These are phyloP conservation scores for Spironucleus salmonicida DNA, from an alignment of 208 protist genomes.

Conservation along the genomic window DNA sequence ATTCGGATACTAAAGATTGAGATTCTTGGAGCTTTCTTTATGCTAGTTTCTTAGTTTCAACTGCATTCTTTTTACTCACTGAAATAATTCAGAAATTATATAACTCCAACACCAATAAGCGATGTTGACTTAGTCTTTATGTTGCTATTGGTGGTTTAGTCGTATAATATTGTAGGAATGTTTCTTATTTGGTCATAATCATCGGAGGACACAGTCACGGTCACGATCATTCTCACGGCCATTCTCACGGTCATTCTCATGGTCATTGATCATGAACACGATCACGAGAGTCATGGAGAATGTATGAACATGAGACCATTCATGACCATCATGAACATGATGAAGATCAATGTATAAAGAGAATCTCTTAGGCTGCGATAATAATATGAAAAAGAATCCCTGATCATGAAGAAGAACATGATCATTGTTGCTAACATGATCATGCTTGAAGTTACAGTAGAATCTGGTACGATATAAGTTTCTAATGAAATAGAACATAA, in stretches of 20 bases:
- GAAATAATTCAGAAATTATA: constrained; percentile 4
- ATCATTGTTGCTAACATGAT: no score
- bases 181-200: constrained; percentile 5
- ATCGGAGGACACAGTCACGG: constrained; percentile 6
- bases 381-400: no score
- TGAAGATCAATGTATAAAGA: no score
- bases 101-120: not conserved
- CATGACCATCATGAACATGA: no score
- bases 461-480: no score
- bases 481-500: no score
- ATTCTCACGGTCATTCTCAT: not conserved
- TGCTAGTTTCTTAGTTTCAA: constrained; percentile 15
- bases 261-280: not conserved
- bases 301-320: not conserved
- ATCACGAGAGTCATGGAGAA: not conserved
- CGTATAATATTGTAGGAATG: constrained; percentile 17
- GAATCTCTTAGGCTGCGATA: no score
- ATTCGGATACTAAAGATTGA: not conserved
- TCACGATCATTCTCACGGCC: not conserved
- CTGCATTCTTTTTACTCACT: constrained; percentile 10
- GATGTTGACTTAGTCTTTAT: constrained; percentile 9
- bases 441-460: no score
- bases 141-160: constrained; percentile 20
- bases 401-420: no score
- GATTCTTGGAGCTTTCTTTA: not conserved